Conservation (phyloP, 371 early-diverging fungal species). For the Mortierella sp. region DNA sequence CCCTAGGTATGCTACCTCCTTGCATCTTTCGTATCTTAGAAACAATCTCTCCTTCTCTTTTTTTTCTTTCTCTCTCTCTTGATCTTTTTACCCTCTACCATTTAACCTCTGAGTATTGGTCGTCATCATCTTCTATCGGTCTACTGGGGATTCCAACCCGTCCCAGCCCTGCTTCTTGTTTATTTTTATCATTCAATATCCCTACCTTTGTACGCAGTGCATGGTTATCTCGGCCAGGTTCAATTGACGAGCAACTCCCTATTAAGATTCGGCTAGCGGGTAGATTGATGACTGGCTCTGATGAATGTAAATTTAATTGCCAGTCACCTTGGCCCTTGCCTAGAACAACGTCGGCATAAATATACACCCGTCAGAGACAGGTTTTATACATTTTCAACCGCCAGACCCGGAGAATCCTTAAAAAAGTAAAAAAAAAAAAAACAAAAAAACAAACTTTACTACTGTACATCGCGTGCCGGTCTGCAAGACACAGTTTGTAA, state of each 20-base stretch:
- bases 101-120: too few relatives aligned
- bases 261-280: too few relatives aligned
- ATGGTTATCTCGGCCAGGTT: not conserved
- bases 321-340: too few relatives aligned
- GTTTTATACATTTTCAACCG: too few relatives aligned
- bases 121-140: not conserved
- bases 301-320: too few relatives aligned
- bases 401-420: not conserved
- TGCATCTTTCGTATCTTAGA: not conserved
- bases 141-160: slow-evolving; percentile 6
- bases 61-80: too few relatives aligned
- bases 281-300: too few relatives aligned
- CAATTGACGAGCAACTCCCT: too few relatives aligned
- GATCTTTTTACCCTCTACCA: too few relatives aligned
- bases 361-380: not conserved
- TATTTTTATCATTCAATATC: not conserved
- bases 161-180: slow-evolving; percentile 7
- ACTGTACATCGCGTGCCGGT: too few relatives aligned
- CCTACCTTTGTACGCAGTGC: not conserved
- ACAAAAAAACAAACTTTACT: not conserved
- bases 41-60: too few relatives aligned
- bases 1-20: not conserved
- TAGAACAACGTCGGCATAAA: not conserved
- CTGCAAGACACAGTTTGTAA: too few relatives aligned
- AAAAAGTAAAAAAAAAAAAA: not conserved